Evolutionary conservation across 345 rosid species (phyloP).

Genomic region (Durio zibethinus): DNA sequence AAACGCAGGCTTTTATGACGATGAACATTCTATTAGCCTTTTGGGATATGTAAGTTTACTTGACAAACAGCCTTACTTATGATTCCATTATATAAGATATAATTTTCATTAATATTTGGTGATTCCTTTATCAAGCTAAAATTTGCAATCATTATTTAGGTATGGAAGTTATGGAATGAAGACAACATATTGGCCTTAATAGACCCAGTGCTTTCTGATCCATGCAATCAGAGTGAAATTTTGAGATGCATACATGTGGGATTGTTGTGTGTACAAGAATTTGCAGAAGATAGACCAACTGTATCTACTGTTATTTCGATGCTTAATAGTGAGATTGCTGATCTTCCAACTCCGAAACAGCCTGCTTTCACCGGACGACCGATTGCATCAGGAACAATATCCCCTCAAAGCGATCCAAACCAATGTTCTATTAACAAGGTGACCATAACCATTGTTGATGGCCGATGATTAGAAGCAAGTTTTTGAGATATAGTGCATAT

Average conservation of each 20-base stretch:
- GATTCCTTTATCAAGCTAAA: not conserved
- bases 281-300: constrained; percentile 17
- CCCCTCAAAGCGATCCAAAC: not conserved
- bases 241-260: constrained; percentile 23
- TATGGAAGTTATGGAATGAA: constrained; percentile 48
- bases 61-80: not conserved
- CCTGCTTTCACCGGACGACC: not conserved
- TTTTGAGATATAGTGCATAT: not conserved
- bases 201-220: not conserved
- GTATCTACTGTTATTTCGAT: constrained; percentile 18
- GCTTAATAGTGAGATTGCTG: constrained; percentile 19
- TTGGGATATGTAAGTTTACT: constrained; percentile 33
- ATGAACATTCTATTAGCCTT: constrained; percentile 25
- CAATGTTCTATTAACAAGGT: constrained; percentile 16
- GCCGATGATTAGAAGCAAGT: constrained; percentile 7
- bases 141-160: constrained; percentile 20
- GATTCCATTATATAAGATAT: not conserved
- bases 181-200: not conserved
- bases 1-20: constrained; percentile 28
- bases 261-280: constrained; percentile 22
- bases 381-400: not conserved
- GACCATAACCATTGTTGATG: constrained; percentile 11
- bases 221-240: constrained; percentile 1
- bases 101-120: not conserved
- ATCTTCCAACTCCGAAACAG: constrained; percentile 19